Evolutionary conservation across 169 alveolate genomes (phyloP), one percentile per base, ranked within the genome.

Genomic region (Plasmodium adleri): DNA sequence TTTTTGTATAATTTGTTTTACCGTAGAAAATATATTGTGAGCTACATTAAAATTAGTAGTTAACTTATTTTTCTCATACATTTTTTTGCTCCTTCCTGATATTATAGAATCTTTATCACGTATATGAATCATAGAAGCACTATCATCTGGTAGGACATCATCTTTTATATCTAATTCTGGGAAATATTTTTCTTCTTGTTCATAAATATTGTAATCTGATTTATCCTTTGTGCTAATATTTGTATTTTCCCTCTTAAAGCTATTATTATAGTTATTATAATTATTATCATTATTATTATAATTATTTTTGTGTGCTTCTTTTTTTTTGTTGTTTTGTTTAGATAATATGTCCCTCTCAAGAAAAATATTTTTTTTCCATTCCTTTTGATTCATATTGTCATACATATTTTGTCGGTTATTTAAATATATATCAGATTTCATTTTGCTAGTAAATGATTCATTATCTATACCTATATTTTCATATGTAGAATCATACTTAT

Each of bases 51-150:
- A 26, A 43, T 76, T 76, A 13, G 60, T 76, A 1, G 73, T 76
- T 43, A 76, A 28, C 0, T 74, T 64, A 24, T 59, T 76, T 45
- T 63, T 26, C 32, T 17, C 47, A 28, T 2, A 28, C 2, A 12
- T 64, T 60, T 20, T 24, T 52, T 39, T 60, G 10, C 50, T 73
- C 20, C 39, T 54, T 10, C 32, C 89, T 12, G 89, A 64, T 8
- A 45, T n/a, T 0, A 10, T 15, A 43, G 89, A 64, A 56, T 50
- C 76, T 68, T 76, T 63, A 7, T 76, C 78, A 64, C 17, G 54
- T 49, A 49, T 45, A 59, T 76, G 72, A 24, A 76, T 76, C 89
- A 76, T 76, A 12, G 89, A 76, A n/a, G 89, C 89, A 43, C 89
- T 76, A 32, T 76, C 89, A 17, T 76, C 89, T 24, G 89, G 89